Base-by-base conservation (phyloP, 108 stramenopile genomes). In the Fistulifera pelliculosa region DNA sequence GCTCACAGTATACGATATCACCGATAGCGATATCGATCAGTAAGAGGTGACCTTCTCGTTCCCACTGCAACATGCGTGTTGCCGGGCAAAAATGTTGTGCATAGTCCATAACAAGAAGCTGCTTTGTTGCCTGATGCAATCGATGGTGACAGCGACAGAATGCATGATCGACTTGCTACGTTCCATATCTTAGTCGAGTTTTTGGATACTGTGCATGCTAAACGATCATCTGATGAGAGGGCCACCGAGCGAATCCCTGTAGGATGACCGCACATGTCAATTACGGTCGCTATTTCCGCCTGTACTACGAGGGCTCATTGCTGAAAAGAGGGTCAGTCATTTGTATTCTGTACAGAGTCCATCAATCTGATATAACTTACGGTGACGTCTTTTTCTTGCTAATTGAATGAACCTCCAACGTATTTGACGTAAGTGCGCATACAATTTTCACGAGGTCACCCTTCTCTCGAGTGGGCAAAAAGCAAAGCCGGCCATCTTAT, bases 101-200 rank as follows among this genome's bases (percentile, higher is more conserved):
- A 94, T 12, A 99, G 73, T 28, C 90, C 93, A 64, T 94, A 95
- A 41, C 71, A 88, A 14, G 83, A 68, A 45, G 39, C 17, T 21
- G 47, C 39, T 35, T 66, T 53, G 14, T 41, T 54, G 27, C 51
- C 54, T 17, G 71, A 50, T 38, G 58, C 54, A 27, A 65, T 60
- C 0, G 67, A 48, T 21, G 71, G 67, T 11, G 72, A 40, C 10
- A 90, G 41, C 18, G 93, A 95, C 21, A 94, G 89, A 17, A 96
- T 61, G 48, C 93, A 94, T 15, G 85, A 68, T 50, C 92, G 60
- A 28, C 75, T 87, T 4, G 70, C 54, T 17, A 85, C 91, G 64
- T 94, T 95, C 94, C 96, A 95, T 49, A 98, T 76, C 74, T 99
- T 99, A 35, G 81, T 77, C 23, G 70, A 60, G 43, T 75, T 88